Conservation (phyloP, 495 filamentous ascomycete genomes). For the Glonium stellatum region DNA sequence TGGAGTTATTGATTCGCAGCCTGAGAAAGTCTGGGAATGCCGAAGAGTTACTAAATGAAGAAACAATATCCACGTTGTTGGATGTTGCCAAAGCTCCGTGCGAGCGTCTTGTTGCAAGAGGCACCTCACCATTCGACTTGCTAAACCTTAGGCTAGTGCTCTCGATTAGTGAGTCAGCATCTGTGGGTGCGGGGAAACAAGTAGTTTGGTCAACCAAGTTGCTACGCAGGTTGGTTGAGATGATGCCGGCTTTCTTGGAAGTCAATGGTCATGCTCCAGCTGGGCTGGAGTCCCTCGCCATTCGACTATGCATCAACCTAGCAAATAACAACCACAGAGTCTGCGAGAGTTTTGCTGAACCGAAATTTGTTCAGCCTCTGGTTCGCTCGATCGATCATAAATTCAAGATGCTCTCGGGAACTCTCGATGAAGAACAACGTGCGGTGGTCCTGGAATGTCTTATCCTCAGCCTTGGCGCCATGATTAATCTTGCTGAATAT, state of each 20-base stretch:
- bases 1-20: constrained; percentile 54
- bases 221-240: constrained; percentile 27
- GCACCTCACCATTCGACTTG: constrained; percentile 4
- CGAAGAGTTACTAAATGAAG: constrained; percentile 44
- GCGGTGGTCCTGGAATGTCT: constrained; percentile 56
- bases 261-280: constrained; percentile 15
- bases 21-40: constrained; percentile 44
- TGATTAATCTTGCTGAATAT: constrained; percentile 85
- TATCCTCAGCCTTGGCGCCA: constrained; percentile 70
- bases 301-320: constrained; percentile 76
- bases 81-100: constrained; percentile 6
- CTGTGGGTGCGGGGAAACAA: constrained; percentile 16
- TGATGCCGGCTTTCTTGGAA: constrained; percentile 27
- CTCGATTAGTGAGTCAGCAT: constrained; percentile 56
- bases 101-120: constrained; percentile 9
- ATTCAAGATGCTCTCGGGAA: constrained; percentile 30
- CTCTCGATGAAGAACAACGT: constrained; percentile 39
- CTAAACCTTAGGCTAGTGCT: constrained; percentile 41
- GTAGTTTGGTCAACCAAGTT: constrained; percentile 30
- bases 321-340: constrained; percentile 72
- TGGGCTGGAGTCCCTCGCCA: constrained; percentile 21
- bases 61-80: constrained; percentile 19
- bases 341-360: constrained; percentile 57
- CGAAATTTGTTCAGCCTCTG: constrained; percentile 51
- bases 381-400: constrained; percentile 40